Conservation (phyloP, 495 filamentous ascomycete genomes). For the Hypoxylon rickii region DNA sequence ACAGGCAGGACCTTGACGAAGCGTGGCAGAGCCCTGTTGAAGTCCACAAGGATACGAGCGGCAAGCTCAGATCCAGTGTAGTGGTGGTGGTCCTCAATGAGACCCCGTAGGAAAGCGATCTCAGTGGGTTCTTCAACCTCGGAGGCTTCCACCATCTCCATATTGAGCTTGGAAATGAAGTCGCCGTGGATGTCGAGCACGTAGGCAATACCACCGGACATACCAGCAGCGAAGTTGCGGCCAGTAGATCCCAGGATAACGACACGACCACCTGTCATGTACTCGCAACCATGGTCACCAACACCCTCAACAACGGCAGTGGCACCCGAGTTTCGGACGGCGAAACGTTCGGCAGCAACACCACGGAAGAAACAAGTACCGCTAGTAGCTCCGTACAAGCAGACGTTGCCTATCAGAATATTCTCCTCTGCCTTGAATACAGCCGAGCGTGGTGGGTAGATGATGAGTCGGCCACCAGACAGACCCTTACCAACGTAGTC, state of each 20-base stretch:
- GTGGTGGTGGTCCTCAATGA: slow-evolving; percentile 98
- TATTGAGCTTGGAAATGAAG: slow-evolving; percentile 94
- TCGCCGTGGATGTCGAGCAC: slow-evolving; percentile 90
- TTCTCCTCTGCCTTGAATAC: slow-evolving; percentile 99
- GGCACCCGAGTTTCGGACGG: slow-evolving; percentile 96
- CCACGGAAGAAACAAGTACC: slow-evolving; percentile 98
- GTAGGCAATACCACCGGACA: slow-evolving; percentile 99
- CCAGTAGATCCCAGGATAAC: slow-evolving; percentile 88
- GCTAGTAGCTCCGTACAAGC: slow-evolving; percentile 92
- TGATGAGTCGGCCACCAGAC: slow-evolving; percentile 91
- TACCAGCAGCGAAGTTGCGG: slow-evolving; percentile 99
- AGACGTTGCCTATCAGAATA: slow-evolving; percentile 93
- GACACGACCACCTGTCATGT: slow-evolving; percentile 98
- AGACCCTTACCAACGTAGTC: slow-evolving; percentile 99
- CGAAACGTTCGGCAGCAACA: slow-evolving; percentile 95
- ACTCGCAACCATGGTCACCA: slow-evolving; percentile 98
- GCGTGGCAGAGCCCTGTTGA: slow-evolving; percentile 86
- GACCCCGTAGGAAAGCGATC: slow-evolving; percentile 89
- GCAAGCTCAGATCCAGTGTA: slow-evolving; percentile 98
- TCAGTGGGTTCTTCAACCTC: slow-evolving; percentile 86
- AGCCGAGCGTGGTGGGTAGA: slow-evolving; percentile 93
- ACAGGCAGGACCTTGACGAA: slow-evolving; percentile 95
- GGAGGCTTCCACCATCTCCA: slow-evolving; percentile 96
- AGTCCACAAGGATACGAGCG: slow-evolving; percentile 95
- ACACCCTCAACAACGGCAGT: slow-evolving; percentile 97